Evolutionary conservation across 2,329 filamentous ascomycete genomes (phyloP), one percentile per base, ranked within the genome.

Genomic region (Ophiobolus disseminans): DNA sequence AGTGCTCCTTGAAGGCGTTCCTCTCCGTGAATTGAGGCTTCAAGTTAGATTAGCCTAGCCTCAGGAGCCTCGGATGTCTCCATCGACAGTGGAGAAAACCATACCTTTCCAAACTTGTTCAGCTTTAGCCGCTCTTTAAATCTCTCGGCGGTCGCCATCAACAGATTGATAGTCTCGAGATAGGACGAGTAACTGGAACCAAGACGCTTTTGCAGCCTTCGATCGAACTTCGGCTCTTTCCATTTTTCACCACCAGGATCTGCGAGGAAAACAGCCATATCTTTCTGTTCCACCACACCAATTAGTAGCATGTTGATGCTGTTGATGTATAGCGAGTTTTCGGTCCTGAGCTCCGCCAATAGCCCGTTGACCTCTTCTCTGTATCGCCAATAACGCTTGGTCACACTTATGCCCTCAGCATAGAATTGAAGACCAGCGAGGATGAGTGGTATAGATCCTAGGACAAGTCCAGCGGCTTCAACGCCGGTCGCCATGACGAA

Each of bases 391-490:
- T 60, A 69, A 2, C 60, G 58, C 20, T 60, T 66, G 17, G 71
- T 65, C 2, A 61, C 65, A 5, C 53, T 55, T 19, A 66, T 63
- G 0, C 68, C 69, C 34, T 71, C 60, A 1, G 52, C 60, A 36
- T 73, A 74, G 31, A 65, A 61, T 28, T 71, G 56, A 2, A 73
- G 50, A 1, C 67, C 60, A n/a, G 60, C 54, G 5, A 74, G 62
- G 11, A 73, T 46, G 4, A 75, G 45, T 1, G 73, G 71, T 8
- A 75, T 51, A 3, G 66, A 53, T 13, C 65, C 68, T 7, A 74
- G 57, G 4, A 67, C 58, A 3, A 67, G 36, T 3, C 63, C 63
- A 23, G 58, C 62, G 6, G 55, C 48, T 37, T 67, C 62, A 3
- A 67, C 36, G 2, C 63, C 63, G 16, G 55, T 47, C 30, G 40